Percentiles rank a stretch among this genome's conserved stretches.
Evolutionary conservation across 2,329 filamentous ascomycete genomes (phyloP).

Genomic region (Paecilomyces variotii): DNA sequence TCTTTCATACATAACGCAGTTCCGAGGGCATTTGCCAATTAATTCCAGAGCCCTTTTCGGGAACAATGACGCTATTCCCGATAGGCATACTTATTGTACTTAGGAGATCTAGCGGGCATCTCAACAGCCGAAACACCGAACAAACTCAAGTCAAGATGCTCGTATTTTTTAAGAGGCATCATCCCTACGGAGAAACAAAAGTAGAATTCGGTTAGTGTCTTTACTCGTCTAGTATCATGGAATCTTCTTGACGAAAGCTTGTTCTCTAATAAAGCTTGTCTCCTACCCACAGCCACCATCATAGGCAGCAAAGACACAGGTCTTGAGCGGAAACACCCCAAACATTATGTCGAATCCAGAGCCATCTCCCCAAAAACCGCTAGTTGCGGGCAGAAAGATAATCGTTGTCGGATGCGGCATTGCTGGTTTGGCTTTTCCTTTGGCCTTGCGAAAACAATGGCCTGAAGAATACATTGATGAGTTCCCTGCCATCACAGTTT

Average conservation of each 20-base stretch:
- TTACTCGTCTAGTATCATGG: neutral
- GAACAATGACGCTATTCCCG: neutral
- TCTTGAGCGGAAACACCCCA: neutral
- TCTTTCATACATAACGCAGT: neutral
- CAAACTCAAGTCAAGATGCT: neutral
- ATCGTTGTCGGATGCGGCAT: slow-evolving; percentile 39
- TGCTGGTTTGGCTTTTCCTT: slow-evolving; percentile 37
- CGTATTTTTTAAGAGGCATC: neutral
- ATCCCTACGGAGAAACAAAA: neutral
- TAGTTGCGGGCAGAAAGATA: slow-evolving; percentile 27
- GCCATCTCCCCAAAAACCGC: neutral
- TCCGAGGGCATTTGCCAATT: neutral
- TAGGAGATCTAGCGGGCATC: too few relatives aligned
- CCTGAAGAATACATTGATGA: slow-evolving; percentile 7
- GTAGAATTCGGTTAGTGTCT: neutral
- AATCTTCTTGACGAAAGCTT: neutral
- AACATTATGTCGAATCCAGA: neutral
- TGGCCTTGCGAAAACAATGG: slow-evolving; percentile 35
- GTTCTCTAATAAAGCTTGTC: neutral
- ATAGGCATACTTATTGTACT: neutral
- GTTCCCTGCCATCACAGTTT: slow-evolving; percentile 31
- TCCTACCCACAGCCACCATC: neutral
- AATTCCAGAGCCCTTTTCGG: neutral
- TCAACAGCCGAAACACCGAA: neutral
- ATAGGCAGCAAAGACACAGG: neutral